These are phyloP conservation scores for Pelargonium australe DNA, from an alignment of 441 rosid species.

Conservation along the genomic window DNA sequence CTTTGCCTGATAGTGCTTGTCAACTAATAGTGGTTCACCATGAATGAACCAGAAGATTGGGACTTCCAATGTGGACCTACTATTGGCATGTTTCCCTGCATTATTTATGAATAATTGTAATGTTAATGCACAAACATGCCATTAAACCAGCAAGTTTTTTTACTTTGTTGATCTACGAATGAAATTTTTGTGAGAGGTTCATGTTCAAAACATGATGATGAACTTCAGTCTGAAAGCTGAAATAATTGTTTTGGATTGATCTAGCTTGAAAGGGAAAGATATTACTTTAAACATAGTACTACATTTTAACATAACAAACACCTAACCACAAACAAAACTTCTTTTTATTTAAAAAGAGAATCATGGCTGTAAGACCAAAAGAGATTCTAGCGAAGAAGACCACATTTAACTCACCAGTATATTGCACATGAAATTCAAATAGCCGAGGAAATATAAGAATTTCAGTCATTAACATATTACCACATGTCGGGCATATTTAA, in stretches of 20 bases:
- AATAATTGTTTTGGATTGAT: not conserved
- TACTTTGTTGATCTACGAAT: not conserved
- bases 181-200: not conserved
- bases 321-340: not conserved
- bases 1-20: conserved; percentile 92
- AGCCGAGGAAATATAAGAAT: not conserved
- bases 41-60: conserved; percentile 96
- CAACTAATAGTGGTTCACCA: conserved; percentile 79
- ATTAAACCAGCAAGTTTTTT: conserved; percentile 5
- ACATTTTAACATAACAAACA: conserved; percentile 6
- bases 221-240: conserved; percentile 8
- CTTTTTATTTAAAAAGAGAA: not conserved
- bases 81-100: conserved; percentile 87
- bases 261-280: not conserved
- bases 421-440: not conserved
- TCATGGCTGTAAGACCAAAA: not conserved
- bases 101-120: conserved; percentile 18
- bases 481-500: not conserved
- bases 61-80: conserved; percentile 89
- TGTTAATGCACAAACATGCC: conserved; percentile 18
- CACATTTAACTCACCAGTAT: not conserved
- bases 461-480: not conserved
- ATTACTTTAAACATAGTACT: not conserved
- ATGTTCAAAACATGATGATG: not conserved
- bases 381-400: not conserved